Base-by-base conservation (phyloP, 805 yeast genomes). In the Metschnikowia koreensis region DNA sequence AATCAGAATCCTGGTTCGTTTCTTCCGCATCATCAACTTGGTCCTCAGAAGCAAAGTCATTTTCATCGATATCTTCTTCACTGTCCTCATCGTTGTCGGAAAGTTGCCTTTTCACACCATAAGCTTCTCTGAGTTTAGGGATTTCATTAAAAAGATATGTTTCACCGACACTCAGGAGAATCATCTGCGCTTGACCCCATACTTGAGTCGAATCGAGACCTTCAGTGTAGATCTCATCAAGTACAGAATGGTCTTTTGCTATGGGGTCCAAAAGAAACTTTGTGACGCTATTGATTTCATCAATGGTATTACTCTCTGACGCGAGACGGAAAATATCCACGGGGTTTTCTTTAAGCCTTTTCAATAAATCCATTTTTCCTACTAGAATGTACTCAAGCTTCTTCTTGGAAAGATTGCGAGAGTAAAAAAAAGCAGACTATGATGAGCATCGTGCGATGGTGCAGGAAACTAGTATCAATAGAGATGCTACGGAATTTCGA, bases 121-220 rank as follows among this genome's bases (percentile, higher is more conserved):
- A 63, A 36, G 60, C 60, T 52, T 69, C 70, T 56, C 73, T 79
- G 52, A 86, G 62, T 37, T 70, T 74, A 1, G 84, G 83, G 41
- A 89, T 79, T 47, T 77, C 77, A 16, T 76, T 81, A 50, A 75
- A 77, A 64, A 88, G 64, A 36, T 90, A 68, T 41, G 77, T 75
- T 44, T 86, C 90, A 28, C 86, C 83, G 11, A 87, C 86, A 7
- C 86, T 86, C 52, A 91, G 97, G 38, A 90, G 73, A 16, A 93
- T 85, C 71, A 93, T 79, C 67, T 88, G 89, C 1, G 89, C 85
- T 69, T 93, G 98, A 50, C 93, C 96, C 90, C 93, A 93, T 0
- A 94, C 91, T 65, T 93, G 98, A 38, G 86, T 80, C 26, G 97
- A 84, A 66, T 89, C 97, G 49, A 93, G 74, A 0, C 97, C 98